Percentiles rank a stretch among this genome's conserved stretches.
phyloP scores from a whole-genome alignment of 1,284 basidiomycete genomes.

The Lentinus polychrous region DNA sequence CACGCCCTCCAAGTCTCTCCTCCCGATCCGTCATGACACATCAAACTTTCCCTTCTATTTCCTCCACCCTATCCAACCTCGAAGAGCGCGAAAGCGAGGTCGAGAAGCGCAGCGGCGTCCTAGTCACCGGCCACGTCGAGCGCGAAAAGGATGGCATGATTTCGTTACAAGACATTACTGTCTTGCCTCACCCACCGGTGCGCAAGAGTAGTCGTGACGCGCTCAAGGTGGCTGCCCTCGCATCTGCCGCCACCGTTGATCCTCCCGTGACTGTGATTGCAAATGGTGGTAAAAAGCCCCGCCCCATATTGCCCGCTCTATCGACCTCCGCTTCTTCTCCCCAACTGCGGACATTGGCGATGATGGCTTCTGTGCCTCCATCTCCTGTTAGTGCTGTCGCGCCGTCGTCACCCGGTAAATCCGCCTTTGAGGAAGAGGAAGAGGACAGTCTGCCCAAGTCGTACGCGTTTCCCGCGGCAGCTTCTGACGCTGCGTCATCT shows the following conservation, averaged over 20 bases:
- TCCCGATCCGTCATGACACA: constrained; percentile 14
- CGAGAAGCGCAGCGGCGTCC: constrained; percentile 22
- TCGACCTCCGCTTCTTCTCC: constrained; percentile 24
- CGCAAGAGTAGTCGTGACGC: constrained; percentile 11
- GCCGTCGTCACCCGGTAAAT: constrained; percentile 4
- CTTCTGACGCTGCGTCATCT: constrained; percentile 9
- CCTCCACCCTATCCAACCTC: constrained; percentile 24
- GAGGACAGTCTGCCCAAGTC: constrained; percentile 7
- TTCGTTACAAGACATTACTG: not conserved
- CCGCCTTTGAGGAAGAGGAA: constrained; percentile 11
- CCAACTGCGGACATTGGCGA: constrained; percentile 21
- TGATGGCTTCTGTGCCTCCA: constrained; percentile 15
- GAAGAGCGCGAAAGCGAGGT: constrained; percentile 21
- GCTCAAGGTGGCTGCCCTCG: not conserved
- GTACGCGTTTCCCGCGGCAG: constrained; percentile 4
- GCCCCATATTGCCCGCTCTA: constrained; percentile 19
- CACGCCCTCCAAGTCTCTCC: constrained; percentile 7
- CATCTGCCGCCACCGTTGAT: not conserved
- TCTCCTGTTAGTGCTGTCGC: constrained; percentile 11
- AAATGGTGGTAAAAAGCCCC: constrained; percentile 11
- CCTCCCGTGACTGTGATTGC: constrained; percentile 9
- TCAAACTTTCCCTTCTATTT: constrained; percentile 25
- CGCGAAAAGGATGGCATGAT: not conserved
- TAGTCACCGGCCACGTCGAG: constrained; percentile 13
- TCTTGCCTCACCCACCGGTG: constrained; percentile 8